Conservation (phyloP, 2,329 filamentous ascomycete species). For the Pseudocercospora vitis region DNA sequence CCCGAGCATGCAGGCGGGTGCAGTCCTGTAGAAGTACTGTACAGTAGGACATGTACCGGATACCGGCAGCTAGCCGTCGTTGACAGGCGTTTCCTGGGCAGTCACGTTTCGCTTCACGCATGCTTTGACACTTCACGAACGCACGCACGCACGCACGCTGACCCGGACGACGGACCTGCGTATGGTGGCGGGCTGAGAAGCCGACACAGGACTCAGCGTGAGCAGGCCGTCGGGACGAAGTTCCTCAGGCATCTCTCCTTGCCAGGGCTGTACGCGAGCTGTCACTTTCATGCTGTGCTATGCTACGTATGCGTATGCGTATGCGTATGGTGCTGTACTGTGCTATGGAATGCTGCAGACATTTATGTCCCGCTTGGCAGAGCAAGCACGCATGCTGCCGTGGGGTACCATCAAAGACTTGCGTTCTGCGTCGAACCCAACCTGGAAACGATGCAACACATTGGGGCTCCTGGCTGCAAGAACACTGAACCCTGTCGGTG, state of each 20-base stretch:
- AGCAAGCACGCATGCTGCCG: conserved; percentile 28
- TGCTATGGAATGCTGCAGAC: conserved; percentile 9
- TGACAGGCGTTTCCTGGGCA: conserved; percentile 22
- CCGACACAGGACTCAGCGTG: no score
- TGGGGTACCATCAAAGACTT: conserved; percentile 23
- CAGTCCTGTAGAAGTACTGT: no score
- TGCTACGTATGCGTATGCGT: no score
- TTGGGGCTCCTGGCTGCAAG: neutral
- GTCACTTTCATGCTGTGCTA: conserved; percentile 25
- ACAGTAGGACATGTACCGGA: conserved; percentile 14
- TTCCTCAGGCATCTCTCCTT: neutral
- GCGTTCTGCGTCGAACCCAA: conserved; percentile 18
- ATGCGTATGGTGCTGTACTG: conserved; percentile 18
- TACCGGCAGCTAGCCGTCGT: conserved; percentile 21
- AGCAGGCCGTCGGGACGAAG: no score
- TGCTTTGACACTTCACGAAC: neutral
- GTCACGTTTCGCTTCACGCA: conserved; percentile 21
- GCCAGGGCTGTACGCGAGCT: conserved; percentile 16
- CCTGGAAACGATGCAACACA: conserved; percentile 18
- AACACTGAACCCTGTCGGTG: neutral
- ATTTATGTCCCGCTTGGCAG: conserved; percentile 17
- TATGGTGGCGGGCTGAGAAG: no score
- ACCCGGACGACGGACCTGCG: neutral
- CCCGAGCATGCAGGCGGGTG: no score
- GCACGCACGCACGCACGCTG: neutral